Evolutionary conservation across 148 eudicot species (phyloP).

Genomic region (Rhododendron griersonianum): DNA sequence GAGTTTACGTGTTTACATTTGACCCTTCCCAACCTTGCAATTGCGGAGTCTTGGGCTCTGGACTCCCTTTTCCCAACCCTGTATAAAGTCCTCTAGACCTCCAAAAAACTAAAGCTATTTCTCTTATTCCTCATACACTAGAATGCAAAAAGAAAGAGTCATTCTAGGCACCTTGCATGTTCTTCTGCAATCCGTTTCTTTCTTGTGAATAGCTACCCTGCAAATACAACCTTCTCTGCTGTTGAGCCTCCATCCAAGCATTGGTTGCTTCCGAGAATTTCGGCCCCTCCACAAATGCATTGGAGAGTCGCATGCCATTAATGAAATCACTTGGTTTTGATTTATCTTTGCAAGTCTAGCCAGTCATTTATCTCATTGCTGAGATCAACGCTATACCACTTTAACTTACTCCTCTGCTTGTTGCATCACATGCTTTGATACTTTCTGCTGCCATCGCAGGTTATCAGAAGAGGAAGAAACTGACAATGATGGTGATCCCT

Average conservation of each 20-base stretch:
- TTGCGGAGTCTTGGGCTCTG: too few relatives aligned
- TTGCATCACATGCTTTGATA: not conserved
- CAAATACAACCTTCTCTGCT: not conserved
- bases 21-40: too few relatives aligned
- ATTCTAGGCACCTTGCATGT: not conserved
- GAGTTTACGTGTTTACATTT: too few relatives aligned
- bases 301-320: not conserved
- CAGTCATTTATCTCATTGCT: not conserved
- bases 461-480: conserved; percentile 63
- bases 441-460: conserved; percentile 32
- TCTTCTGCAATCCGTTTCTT: not conserved
- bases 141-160: not conserved
- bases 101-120: not conserved
- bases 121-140: not conserved
- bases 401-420: not conserved
- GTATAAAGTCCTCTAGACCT: not conserved
- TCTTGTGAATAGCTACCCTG: not conserved
- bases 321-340: not conserved
- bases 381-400: not conserved
- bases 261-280: not conserved
- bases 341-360: not conserved
- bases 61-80: not conserved
- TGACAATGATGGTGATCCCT: conserved; percentile 94
- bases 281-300: not conserved
- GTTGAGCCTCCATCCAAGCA: not conserved